Conservation (phyloP, 345 rosid genomes). For the Eucalyptus lansdowneana region DNA sequence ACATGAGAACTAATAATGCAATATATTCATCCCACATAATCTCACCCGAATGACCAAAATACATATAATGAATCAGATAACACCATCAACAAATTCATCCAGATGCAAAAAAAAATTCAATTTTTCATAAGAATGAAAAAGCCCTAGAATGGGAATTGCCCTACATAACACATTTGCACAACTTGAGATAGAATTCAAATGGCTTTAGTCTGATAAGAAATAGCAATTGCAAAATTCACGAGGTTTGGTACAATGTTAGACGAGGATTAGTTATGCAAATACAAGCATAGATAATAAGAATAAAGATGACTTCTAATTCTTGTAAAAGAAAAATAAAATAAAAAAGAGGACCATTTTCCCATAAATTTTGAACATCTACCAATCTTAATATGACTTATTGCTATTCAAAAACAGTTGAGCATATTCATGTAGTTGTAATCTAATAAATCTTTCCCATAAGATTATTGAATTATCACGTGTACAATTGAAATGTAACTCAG, state of each 20-base stretch:
- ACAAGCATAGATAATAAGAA: not conserved
- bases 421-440: not conserved
- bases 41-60: not conserved
- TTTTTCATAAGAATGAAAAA: not conserved
- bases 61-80: not conserved
- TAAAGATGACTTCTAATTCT: not conserved
- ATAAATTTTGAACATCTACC: not conserved
- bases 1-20: not conserved
- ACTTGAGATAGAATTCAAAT: not conserved
- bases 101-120: not conserved
- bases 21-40: not conserved
- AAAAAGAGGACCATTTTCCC: too few species aligned
- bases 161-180: not conserved
- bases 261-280: fast-evolving
- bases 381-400: not conserved
- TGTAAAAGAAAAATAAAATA: not conserved
- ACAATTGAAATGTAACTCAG: not conserved
- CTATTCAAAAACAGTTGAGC: not conserved
- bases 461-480: not conserved
- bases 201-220: not conserved
- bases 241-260: not conserved
- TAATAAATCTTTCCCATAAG: not conserved
- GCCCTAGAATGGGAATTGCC: not conserved
- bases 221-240: not conserved
- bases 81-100: not conserved